Base-by-base conservation (phyloP, 805 yeast genomes). In the Candida ortonii region DNA sequence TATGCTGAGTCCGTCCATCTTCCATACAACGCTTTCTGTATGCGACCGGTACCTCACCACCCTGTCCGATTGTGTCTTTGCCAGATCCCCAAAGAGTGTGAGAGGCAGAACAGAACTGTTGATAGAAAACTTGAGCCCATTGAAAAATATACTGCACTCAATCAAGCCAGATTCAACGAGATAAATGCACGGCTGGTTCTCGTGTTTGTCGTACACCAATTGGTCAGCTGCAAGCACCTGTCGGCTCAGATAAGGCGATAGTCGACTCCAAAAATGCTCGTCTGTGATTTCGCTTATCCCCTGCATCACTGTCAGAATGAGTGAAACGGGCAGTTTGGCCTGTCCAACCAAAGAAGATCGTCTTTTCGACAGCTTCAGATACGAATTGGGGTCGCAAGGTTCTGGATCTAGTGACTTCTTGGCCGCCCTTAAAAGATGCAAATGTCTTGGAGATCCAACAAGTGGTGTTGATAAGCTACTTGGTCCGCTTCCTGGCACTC, bases 11-110 rank as follows among this genome's bases (percentile, higher is more conserved):
- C 62, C 56, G 19, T 76, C 71, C 28, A 89, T 59, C 28, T 73
- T 65, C 96, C 96, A 88, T 2, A 84, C 67, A 7, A 73, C 70
- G 2, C 83, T 65, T 33, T 78, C 84, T 22, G 53, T 60, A 19
- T 44, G 41, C 0, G 78, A 67, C 38, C 43, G 52, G 28, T 70
- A 68, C 37, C 64, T 69, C n/a, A 62, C 58, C 14, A 57, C 47
- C 31, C 68, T 55, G 34, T 74, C 62, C 36, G 64, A 62, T 16
- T 56, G 48, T 2, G 64, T 61, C 17, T 44, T 47, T 9, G 50
- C 63, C 29, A 75, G 48, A 43, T 83, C 87, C 3, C 94, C 93
- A 57, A 82, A 81, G 1, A 84, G 74, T 0, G 90, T 82, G 39
- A 83, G 73, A 4, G 93, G 87, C 34, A 84, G 68, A 21, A 83